Conservation (phyloP, 495 filamentous ascomycete genomes). For the Aspergillus cristatus region DNA sequence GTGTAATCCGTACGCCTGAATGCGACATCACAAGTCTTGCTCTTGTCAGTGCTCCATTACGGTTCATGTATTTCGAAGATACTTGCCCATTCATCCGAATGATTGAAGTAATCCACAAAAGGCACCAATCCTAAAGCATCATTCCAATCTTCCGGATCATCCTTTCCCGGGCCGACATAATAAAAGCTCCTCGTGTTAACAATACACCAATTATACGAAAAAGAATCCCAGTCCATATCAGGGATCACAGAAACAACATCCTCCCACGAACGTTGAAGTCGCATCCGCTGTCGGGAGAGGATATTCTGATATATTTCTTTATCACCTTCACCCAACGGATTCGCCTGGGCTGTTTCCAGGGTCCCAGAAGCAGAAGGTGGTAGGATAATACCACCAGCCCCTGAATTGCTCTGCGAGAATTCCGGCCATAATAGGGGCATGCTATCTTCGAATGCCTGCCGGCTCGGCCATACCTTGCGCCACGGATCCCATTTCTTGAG, state of each 20-base stretch:
- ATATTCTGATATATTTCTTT: slow-evolving; percentile 31
- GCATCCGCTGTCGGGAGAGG: slow-evolving; percentile 49
- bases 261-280: slow-evolving; percentile 50
- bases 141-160: slow-evolving; percentile 39
- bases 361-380: slow-evolving; percentile 24
- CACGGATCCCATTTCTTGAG: slow-evolving; percentile 35
- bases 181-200: slow-evolving; percentile 76
- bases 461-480: slow-evolving; percentile 53
- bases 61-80: too few species aligned
- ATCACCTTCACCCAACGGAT: slow-evolving; percentile 15
- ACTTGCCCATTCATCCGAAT: slow-evolving; percentile 38
- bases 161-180: slow-evolving; percentile 38
- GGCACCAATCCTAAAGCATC: slow-evolving; percentile 68
- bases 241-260: slow-evolving; percentile 40
- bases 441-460: slow-evolving; percentile 39
- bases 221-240: slow-evolving; percentile 35
- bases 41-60: too few species aligned
- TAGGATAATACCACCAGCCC: slow-evolving; percentile 6
- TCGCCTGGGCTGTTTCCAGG: slow-evolving; percentile 3
- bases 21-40: neutral
- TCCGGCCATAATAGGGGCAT: slow-evolving; percentile 59
- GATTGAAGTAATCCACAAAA: slow-evolving; percentile 77
- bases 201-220: slow-evolving; percentile 60
- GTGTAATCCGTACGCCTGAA: neutral
- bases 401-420: slow-evolving; percentile 3